Conservation (phyloP, 345 rosid species). For the Cardiospermum halicacabum region DNA sequence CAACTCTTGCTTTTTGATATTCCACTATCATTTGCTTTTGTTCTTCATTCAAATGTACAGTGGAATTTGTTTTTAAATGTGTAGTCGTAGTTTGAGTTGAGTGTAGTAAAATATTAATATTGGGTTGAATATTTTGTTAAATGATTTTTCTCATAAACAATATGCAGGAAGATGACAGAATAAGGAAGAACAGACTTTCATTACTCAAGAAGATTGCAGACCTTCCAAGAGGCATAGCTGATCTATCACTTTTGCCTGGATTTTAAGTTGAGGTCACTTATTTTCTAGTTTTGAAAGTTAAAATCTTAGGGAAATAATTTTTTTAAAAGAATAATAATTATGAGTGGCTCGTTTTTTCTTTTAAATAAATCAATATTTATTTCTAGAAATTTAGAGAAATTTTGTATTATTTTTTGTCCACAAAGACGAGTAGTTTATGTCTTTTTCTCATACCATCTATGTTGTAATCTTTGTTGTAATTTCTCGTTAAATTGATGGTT, state of each 20-base stretch:
- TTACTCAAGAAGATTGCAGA: constrained; percentile 68
- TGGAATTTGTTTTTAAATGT: background rate
- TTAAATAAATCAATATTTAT: background rate
- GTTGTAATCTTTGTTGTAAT: too few relatives aligned
- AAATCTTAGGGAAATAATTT: background rate
- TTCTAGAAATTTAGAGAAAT: background rate
- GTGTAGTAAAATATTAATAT: background rate
- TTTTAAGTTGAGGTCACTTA: constrained; percentile 33
- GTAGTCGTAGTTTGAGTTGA: background rate
- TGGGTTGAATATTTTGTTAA: background rate
- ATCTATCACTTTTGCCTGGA: constrained; percentile 75
- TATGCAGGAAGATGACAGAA: constrained; percentile 70
- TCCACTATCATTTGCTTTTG: background rate
- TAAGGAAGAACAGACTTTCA: constrained; percentile 71
- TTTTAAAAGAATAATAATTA: too few relatives aligned
- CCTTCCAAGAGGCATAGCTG: constrained; percentile 74
- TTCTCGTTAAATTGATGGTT: too few relatives aligned
- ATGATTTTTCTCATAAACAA: background rate
- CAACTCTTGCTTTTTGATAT: background rate
- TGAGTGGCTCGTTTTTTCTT: background rate
- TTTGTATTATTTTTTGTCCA: background rate
- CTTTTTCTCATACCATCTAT: too few relatives aligned
- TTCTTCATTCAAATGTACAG: background rate
- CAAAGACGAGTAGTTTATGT: too few relatives aligned
- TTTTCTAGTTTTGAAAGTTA: background rate